phyloP scores from a whole-genome alignment of 2,329 filamentous ascomycete species.

The Aspergillus pseudoglaucus region DNA sequence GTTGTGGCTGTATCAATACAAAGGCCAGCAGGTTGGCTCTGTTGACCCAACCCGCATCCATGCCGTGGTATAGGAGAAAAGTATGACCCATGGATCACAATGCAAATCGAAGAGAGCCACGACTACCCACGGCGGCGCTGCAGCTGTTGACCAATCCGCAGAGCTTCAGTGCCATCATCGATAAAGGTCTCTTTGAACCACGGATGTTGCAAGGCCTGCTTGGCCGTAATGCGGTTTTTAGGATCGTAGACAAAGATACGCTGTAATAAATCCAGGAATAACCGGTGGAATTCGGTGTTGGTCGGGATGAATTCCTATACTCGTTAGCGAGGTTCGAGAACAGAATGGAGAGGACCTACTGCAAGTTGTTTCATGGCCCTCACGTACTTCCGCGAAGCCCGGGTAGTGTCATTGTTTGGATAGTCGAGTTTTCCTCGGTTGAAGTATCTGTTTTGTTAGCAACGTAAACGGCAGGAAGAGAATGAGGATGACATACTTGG shows the following conservation, averaged over 20 bases:
- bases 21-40: background rate
- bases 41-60: background rate
- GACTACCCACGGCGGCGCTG: constrained; percentile 21
- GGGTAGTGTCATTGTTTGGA: constrained; percentile 56
- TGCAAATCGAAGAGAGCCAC: background rate
- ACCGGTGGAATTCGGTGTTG: constrained; percentile 53
- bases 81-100: background rate
- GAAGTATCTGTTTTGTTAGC: constrained; percentile 48
- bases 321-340: constrained; percentile 13
- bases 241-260: constrained; percentile 63
- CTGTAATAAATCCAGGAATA: constrained; percentile 57
- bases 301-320: constrained; percentile 57
- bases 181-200: constrained; percentile 61
- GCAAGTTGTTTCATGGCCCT: constrained; percentile 60
- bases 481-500: constrained; percentile 43
- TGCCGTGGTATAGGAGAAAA: background rate
- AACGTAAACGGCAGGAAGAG: constrained; percentile 8
- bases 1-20: background rate
- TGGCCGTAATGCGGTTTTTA: constrained; percentile 58
- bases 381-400: constrained; percentile 60
- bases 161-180: constrained; percentile 60
- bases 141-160: constrained; percentile 48
- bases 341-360: constrained; percentile 35
- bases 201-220: constrained; percentile 58
- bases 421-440: constrained; percentile 54